Evolutionary conservation across 1,284 basidiomycete species (phyloP).

Genomic region (Microbotryum lychnidis-dioicae): DNA sequence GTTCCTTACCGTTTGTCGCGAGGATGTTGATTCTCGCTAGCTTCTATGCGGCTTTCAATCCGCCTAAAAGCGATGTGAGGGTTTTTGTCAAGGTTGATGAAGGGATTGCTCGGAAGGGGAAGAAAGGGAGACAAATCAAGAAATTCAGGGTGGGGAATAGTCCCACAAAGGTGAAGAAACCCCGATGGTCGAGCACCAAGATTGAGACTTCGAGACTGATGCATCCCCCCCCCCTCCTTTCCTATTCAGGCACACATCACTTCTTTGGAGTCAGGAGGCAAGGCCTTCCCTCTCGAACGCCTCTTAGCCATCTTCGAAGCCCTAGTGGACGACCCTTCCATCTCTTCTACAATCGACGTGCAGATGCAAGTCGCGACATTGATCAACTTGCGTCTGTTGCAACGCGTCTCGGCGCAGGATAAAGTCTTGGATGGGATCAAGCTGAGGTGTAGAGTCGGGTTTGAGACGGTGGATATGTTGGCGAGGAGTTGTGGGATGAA

Average conservation of each 20-base stretch:
- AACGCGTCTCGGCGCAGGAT: constrained; percentile 17
- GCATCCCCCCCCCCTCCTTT: neutral
- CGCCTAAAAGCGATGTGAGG: constrained; percentile 27
- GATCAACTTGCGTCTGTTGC: constrained; percentile 20
- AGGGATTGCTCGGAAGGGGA: constrained; percentile 18
- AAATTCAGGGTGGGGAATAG: neutral
- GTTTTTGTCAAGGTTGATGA: constrained; percentile 28
- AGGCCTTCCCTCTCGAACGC: constrained; percentile 26
- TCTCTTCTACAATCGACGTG: neutral
- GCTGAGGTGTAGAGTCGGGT: constrained; percentile 19
- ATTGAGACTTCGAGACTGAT: neutral
- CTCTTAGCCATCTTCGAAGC: constrained; percentile 28
- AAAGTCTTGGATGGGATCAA: constrained; percentile 28
- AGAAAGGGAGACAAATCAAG: constrained; percentile 7
- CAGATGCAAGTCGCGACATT: constrained; percentile 18
- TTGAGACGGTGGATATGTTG: constrained; percentile 18
- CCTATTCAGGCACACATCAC: constrained; percentile 3
- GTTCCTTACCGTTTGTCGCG: constrained; percentile 19
- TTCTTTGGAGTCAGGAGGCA: constrained; percentile 18
- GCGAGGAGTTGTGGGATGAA: constrained; percentile 22
- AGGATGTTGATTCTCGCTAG: constrained; percentile 24
- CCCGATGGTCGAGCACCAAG: neutral
- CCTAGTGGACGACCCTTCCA: constrained; percentile 10
- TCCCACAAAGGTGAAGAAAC: neutral
- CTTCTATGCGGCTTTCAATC: constrained; percentile 25